Evolutionary conservation across 768 basidiomycete genomes (phyloP).

Genomic region (Mycena capillaripes): DNA sequence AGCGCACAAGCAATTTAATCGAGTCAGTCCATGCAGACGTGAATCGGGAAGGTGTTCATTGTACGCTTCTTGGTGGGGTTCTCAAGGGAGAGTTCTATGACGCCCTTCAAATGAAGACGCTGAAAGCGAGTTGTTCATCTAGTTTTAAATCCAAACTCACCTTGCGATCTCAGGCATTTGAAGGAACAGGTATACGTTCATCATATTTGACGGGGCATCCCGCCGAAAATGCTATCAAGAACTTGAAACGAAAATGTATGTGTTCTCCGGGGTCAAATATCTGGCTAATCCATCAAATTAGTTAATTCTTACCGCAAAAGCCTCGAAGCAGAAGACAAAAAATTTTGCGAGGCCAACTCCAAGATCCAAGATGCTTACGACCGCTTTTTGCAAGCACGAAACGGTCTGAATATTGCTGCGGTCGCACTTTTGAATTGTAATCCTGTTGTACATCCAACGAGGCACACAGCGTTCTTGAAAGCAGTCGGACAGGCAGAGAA

Average conservation of each 20-base stretch:
- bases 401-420: too few relatives aligned
- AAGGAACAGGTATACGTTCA: neutral
- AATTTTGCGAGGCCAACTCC: neutral
- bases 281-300: neutral
- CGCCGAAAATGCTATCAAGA: neutral
- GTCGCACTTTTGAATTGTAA: too few relatives aligned
- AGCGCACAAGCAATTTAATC: slow-evolving; percentile 43
- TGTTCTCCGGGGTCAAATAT: too few relatives aligned
- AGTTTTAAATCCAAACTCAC: too few relatives aligned
- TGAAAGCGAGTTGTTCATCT: neutral
- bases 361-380: neutral
- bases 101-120: slow-evolving; percentile 22
- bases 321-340: neutral
- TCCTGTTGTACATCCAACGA: too few relatives aligned
- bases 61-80: slow-evolving; percentile 34
- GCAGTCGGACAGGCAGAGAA: too few relatives aligned
- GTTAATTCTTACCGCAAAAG: neutral
- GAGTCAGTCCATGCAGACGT: slow-evolving; percentile 43
- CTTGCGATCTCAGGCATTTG: neutral
- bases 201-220: neutral
- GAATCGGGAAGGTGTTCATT: slow-evolving; percentile 42
- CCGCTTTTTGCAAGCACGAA: neutral
- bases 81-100: slow-evolving; percentile 31
- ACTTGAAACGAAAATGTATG: neutral
- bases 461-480: too few relatives aligned